Conservation (phyloP, 2,329 filamentous ascomycete species). For the Penicillium paneum region DNA sequence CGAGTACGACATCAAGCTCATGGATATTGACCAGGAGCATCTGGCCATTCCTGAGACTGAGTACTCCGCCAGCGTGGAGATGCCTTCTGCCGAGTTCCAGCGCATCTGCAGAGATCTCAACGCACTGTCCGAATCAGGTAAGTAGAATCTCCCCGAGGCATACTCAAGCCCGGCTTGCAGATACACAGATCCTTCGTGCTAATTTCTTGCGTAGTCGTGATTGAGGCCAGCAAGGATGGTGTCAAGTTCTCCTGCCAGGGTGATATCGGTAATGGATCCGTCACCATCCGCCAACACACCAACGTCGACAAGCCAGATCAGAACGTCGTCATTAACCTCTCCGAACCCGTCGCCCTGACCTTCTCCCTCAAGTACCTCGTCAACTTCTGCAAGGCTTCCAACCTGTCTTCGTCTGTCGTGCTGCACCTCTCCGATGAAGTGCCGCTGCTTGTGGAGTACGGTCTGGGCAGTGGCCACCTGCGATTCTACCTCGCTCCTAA, state of each 20-base stretch:
- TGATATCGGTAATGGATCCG: slow-evolving; percentile 92
- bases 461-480: slow-evolving; percentile 78
- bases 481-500: slow-evolving; percentile 98
- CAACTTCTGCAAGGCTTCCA: slow-evolving; percentile 99
- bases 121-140: slow-evolving; percentile 93
- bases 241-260: slow-evolving; percentile 92
- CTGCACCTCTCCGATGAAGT: slow-evolving; percentile 95
- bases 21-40: slow-evolving; percentile 99
- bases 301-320: slow-evolving; percentile 84
- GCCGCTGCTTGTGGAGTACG: slow-evolving; percentile 91
- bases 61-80: slow-evolving; percentile 83
- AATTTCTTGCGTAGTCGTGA: slow-evolving; percentile 64
- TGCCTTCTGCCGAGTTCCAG: slow-evolving; percentile 88
- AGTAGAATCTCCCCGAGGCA: slow-evolving; percentile 29
- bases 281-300: slow-evolving; percentile 83
- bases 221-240: slow-evolving; percentile 95
- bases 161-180: background rate
- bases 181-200: slow-evolving; percentile 1
- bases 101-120: slow-evolving; percentile 91
- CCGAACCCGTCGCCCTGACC: slow-evolving; percentile 87
- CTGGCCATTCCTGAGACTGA: slow-evolving; percentile 98
- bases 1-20: slow-evolving; percentile 99
- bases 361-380: slow-evolving; percentile 99
- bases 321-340: slow-evolving; percentile 84
- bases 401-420: slow-evolving; percentile 76